Base-by-base conservation (phyloP, 2,329 filamentous ascomycete genomes). In the Talaromyces sp. region DNA sequence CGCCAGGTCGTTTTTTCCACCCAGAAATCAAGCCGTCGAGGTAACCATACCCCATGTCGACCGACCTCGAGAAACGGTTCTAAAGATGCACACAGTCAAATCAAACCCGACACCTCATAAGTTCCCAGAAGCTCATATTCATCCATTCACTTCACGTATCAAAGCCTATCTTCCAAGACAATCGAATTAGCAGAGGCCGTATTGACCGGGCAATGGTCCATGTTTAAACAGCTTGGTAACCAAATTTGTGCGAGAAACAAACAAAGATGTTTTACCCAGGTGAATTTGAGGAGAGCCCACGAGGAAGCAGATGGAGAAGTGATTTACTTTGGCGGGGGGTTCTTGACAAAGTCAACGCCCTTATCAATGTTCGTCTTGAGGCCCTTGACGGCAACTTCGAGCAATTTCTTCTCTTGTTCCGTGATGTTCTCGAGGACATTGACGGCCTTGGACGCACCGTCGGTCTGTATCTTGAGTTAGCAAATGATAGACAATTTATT, bases 321-420 rank as follows among this genome's bases (percentile, higher is more conserved):
- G 68, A 77, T 82, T 90, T 86, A 92, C 90, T 92, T 92, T 86
- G 91, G 86, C 74, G 91, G 89, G 75, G 90, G 86, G 84, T 88
- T 92, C 82, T 90, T 84, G 78, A 88, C 88, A 75, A 97, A 99
- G 74, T 88, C 86, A 74, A 97, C 82, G 74, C 94, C 94, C 87
- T 97, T 97, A 73, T 85, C 80, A 75, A 99, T 96, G 82, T 97
- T 97, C 80, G 86, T 88, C 83, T 92, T 89, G 65, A 97, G 86
- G 67, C 89, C 93, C 69, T 85, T 81, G 74, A 90, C 83, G 75
- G 84, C 86, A 72, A 85, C 88, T 70, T 89, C 82, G 70, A 97
- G 84, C 66, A 97, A 86, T 71, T 84, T 86, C 88, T 96, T 90
- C 86, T 97, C 94, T 80, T 91, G 86, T 54, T 91, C 89, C 73